Base-by-base conservation (phyloP, 2,329 filamentous ascomycete genomes). In the Trichoderma gracile region DNA sequence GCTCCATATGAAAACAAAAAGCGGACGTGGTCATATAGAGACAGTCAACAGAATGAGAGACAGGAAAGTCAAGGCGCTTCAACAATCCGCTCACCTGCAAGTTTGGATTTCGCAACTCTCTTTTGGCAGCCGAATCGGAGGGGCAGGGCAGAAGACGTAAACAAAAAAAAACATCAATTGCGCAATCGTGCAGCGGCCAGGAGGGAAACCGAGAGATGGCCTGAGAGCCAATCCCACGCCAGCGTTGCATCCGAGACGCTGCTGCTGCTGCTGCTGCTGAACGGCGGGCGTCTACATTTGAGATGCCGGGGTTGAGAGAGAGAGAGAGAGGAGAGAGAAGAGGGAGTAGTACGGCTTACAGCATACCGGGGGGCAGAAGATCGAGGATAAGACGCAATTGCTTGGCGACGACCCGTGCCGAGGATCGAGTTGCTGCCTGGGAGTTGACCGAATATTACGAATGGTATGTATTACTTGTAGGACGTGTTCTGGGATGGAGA, bases 381-480 rank as follows among this genome's bases (percentile, higher is more conserved):
- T 30, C n/a, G 17, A 52, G 30, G 9, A 21, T n/a, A 33, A 25
- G 46, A 23, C 46, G 46, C 46, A 49, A 27, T 27, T 21, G 27
- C 55, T 58, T 58, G 56, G 56, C 56, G 43, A 59, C 15, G 45
- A 43, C 17, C 56, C 56, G 56, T 59, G 43, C 15, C 30, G 43
- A 59, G 38, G 33, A 38, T 38, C 33, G 33, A 38, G 33, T 21
- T 59, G 30, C 56, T n/a, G 21, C 45, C 45, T 40, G 21, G 30
- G 8, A 9, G 30, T 33, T 33, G 30, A 33, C 30, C 10, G 30
- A 9, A 3, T 33, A 9, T 27, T 5, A 27, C 7, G 5, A 27
- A 6, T 27, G 7, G 25, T 10, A 33, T 27, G 27, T 3, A 27
- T 27, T 27, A 27, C 27, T 7, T 7, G 30, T 33, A 33, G 30